Evolutionary conservation across 2,329 filamentous ascomycete genomes (phyloP), one percentile per base, ranked within the genome.

Genomic region (Paracorniculantispora psalliotae): DNA sequence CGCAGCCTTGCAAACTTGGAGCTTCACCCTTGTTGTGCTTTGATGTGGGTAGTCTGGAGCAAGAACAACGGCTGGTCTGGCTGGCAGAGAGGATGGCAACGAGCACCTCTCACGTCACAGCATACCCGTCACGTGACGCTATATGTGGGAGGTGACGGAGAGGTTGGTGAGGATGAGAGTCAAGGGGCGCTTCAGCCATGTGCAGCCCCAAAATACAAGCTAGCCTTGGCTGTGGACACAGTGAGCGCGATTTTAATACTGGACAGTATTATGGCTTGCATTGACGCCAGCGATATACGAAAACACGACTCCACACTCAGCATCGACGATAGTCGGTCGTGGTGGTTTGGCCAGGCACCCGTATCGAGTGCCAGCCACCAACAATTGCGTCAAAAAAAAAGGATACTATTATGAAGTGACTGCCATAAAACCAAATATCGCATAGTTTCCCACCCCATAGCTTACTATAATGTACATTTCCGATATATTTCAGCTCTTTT

Each of bases 21-120:
- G 41, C 28, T 49, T 58, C 49, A 53, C 59, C 59, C 47, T 48
- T 49, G 54, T 46, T 49, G 59, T 51, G 50, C 35, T 43, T 35
- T 54, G 54, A 55, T 60, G 59, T 60, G 59, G 55, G 48, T 54
- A 59, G 55, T 53, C 21, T 28, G 46, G 54, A 35, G 54, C 46
- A 57, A 49, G 39, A 17, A 57, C n/a, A 50, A 55, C 44, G 43
- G 33, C 51, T 33, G 59, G 48, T 51, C 59, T 54, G 51, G 57
- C 57, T 58, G 41, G 54, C 49, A 39, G 55, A 54, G 51, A 35
- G 59, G 23, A 52, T 37, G 37, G 43, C 44, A 33, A 47, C 51
- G 33, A 58, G 55, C 59, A 58, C 49, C 55, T 58, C 54, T 59
- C 44, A 58, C 59, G 59, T 61, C 59, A 61, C 59, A 58, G 53